Evolutionary conservation across 306 rosid genomes (phyloP).

Genomic region (Citrullus mucosospermus): DNA sequence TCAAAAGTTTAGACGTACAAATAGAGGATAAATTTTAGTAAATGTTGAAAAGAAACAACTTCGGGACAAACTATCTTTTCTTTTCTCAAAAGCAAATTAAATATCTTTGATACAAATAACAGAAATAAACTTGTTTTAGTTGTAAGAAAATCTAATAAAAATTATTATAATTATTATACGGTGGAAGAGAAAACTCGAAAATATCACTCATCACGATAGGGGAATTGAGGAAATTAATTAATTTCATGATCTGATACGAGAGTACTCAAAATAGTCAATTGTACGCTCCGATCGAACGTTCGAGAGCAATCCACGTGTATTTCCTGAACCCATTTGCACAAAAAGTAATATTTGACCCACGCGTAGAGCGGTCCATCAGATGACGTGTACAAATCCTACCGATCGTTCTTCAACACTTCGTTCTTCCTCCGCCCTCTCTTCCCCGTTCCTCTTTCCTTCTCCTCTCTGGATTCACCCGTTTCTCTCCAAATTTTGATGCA

Average conservation of each 20-base stretch:
- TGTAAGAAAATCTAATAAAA: no score
- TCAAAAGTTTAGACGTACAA: no score
- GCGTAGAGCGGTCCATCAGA: not conserved
- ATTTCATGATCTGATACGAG: not conserved
- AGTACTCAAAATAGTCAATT: not conserved
- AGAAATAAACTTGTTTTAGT: no score
- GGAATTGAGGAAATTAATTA: not conserved
- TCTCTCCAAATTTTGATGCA: not conserved
- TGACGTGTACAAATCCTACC: constrained; percentile 1
- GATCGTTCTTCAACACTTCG: not conserved
- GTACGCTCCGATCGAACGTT: not conserved
- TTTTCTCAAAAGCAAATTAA: no score
- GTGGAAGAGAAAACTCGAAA: not conserved
- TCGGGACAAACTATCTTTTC: no score
- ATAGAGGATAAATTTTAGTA: no score
- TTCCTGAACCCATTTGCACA: not conserved
- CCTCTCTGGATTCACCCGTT: not conserved
- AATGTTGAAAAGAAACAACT: no score
- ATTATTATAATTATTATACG: no score
- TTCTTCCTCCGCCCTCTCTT: not conserved
- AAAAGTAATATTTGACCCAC: not conserved
- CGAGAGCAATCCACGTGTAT: not conserved
- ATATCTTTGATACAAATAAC: no score
- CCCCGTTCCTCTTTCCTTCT: not conserved
- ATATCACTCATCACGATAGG: not conserved